These are phyloP conservation scores for Elaeagnus macrophylla DNA, from an alignment of 306 rosid species.

Conservation along the genomic window DNA sequence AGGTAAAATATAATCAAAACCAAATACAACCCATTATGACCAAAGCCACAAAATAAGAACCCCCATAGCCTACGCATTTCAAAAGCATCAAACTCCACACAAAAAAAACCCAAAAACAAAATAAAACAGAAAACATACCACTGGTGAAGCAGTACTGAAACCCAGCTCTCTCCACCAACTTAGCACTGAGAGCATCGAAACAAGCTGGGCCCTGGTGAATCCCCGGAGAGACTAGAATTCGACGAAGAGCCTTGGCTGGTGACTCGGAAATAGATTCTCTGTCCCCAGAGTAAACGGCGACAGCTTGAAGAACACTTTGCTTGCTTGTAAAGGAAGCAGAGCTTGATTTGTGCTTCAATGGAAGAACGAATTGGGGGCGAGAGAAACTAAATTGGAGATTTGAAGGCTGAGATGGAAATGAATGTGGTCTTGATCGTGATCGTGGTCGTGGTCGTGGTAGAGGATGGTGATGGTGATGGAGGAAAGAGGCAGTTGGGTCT, in stretches of 20 bases:
- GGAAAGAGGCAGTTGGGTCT: no score
- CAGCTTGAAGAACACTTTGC: slow-evolving; percentile 1
- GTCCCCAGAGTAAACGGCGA: slow-evolving; percentile 22
- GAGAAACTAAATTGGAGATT: no score
- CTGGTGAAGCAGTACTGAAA: slow-evolving; percentile 71
- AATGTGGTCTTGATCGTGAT: no score
- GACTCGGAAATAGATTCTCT: slow-evolving; percentile 13
- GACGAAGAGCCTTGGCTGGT: slow-evolving; percentile 50
- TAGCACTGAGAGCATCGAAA: slow-evolving; percentile 84
- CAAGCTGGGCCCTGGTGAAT: slow-evolving; percentile 80
- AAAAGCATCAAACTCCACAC: neutral
- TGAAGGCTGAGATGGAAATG: no score
- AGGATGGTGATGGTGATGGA: no score
- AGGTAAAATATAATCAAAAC: no score
- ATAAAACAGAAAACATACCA: slow-evolving; percentile 27
- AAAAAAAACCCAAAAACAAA: neutral
- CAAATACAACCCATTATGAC: neutral
- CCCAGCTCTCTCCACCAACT: slow-evolving; percentile 62
- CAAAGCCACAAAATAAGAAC: neutral
- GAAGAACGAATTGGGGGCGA: no score
- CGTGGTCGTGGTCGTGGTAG: no score
- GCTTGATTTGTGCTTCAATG: no score
- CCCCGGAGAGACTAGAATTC: slow-evolving; percentile 46
- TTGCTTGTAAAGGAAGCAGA: no score
- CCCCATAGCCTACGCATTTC: neutral